Evolutionary conservation across 225 moss, liverwort and hornwort species (phyloP).

Genomic region (Marchantia paleacea): DNA sequence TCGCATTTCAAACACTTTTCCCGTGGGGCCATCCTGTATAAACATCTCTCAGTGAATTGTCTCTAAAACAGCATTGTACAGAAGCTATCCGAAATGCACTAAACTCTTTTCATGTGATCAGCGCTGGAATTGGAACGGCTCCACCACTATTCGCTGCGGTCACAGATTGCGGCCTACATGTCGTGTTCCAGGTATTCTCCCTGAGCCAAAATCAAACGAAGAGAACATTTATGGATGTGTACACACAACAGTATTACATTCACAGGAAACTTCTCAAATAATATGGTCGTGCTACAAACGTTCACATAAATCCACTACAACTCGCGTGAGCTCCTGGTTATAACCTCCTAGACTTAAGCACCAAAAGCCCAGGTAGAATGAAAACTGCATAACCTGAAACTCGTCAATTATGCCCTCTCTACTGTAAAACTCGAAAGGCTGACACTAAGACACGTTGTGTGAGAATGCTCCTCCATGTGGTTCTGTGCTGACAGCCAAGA

Average conservation of each 20-base stretch:
- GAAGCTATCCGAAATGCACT: neutral
- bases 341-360: no score
- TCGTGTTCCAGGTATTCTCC: conserved; percentile 34
- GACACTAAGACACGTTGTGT: neutral
- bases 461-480: neutral
- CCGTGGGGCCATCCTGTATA: neutral
- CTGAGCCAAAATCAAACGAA: neutral
- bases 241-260: no score
- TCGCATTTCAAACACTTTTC: neutral
- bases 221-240: no score
- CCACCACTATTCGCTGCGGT: conserved; percentile 52
- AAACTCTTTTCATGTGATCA: conserved; percentile 18
- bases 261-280: no score
- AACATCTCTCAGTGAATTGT: neutral
- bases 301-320: no score
- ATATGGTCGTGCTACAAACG: no score
- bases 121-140: conserved; percentile 67
- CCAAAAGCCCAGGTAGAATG: no score
- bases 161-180: conserved; percentile 43
- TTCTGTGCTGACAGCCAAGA: conserved; percentile 22
- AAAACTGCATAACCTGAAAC: no score
- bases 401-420: no score
- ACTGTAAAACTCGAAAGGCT: no score
- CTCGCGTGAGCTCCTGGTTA: no score
- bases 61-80: neutral